Evolutionary conservation across 164 flowering plant species (phyloP).

Genomic region (Tetrastigma voinierianum): DNA sequence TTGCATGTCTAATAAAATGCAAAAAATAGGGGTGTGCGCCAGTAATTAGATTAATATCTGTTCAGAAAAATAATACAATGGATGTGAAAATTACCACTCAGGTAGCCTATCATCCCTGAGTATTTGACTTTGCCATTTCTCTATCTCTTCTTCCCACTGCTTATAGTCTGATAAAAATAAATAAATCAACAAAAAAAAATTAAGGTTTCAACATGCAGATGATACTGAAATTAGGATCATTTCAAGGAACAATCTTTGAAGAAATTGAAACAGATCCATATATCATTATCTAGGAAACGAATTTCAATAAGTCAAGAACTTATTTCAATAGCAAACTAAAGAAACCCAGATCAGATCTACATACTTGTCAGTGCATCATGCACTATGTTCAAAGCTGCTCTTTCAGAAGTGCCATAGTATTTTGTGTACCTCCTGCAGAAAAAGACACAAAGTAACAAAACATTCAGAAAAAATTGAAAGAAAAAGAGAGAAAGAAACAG

Average conservation of each 20-base stretch:
- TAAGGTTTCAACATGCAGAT: not conserved
- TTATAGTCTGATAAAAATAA: conserved; percentile 65
- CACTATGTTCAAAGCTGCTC: conserved; percentile 72
- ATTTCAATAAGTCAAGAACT: not conserved
- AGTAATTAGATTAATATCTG: not conserved
- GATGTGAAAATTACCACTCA: conserved; percentile 65
- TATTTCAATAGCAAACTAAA: not conserved
- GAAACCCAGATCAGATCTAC: conserved; percentile 16
- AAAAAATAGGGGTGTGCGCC: not conserved
- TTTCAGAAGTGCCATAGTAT: conserved; percentile 87
- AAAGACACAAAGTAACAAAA: conserved; percentile 2
- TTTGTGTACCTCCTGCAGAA: conserved; percentile 89
- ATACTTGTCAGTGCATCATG: conserved; percentile 91
- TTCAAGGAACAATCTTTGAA: not conserved
- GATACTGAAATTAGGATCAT: conserved; percentile 1
- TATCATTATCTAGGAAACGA: not conserved
- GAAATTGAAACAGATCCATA: not conserved
- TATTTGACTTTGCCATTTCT: conserved; percentile 92
- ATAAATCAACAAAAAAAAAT: conserved; percentile 1
- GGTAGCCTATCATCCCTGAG: conserved; percentile 81
- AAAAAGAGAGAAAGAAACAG: not conserved
- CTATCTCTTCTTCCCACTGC: conserved; percentile 98
- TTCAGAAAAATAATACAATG: not conserved
- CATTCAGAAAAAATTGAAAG: not conserved
- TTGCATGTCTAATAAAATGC: not conserved